phyloP scores from a whole-genome alignment of 1,284 basidiomycete genomes.

The Sanghuangporus sanghuang region DNA sequence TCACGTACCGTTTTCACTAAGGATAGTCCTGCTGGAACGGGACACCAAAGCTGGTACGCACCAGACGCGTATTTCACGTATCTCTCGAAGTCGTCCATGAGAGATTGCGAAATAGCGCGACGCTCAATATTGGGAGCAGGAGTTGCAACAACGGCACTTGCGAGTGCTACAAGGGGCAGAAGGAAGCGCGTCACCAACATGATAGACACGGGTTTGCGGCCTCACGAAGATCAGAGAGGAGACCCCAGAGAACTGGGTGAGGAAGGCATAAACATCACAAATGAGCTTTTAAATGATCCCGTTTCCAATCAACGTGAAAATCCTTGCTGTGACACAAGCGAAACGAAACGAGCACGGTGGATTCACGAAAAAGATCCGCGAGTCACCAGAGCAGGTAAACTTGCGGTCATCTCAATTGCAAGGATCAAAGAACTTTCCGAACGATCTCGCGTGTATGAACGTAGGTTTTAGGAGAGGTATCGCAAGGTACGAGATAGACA shows the following conservation, averaged over 20 bases:
- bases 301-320: not conserved
- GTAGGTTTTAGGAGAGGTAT: not conserved
- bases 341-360: not conserved
- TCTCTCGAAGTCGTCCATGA: slow-evolving; percentile 15
- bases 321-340: not conserved
- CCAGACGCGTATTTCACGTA: slow-evolving; percentile 20
- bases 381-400: not conserved
- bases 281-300: not conserved
- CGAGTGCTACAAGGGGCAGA: not conserved
- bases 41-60: slow-evolving; percentile 17
- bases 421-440: not conserved
- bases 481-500: not conserved
- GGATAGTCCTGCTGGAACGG: slow-evolving; percentile 16
- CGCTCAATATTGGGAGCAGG: slow-evolving; percentile 2
- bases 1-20: slow-evolving; percentile 14
- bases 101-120: slow-evolving; percentile 13
- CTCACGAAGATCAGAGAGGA: not conserved
- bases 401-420: not conserved
- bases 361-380: not conserved
- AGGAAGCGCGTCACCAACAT: not conserved
- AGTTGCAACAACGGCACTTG: not conserved
- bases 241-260: not conserved
- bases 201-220: not conserved
- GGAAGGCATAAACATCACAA: not conserved
- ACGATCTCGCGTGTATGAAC: not conserved